These are phyloP conservation scores for Rasamsonia emersonii DNA, from an alignment of 2,329 filamentous ascomycete species.

Conservation along the genomic window DNA sequence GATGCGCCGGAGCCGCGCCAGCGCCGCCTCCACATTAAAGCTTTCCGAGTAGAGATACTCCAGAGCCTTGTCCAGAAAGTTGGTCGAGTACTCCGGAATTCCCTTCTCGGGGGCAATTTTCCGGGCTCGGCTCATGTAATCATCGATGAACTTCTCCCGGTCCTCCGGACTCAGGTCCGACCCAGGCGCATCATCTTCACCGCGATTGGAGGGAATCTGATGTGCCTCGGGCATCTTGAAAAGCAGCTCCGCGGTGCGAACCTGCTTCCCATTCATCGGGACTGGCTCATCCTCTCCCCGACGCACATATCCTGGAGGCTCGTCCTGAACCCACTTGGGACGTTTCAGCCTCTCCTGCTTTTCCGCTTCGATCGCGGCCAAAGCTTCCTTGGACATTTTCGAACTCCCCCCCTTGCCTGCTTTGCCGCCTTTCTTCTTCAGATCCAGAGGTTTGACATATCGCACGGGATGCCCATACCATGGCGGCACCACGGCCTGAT, in stretches of 20 bases:
- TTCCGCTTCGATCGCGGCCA: slow-evolving; percentile 72
- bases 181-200: slow-evolving; percentile 32
- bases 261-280: slow-evolving; percentile 57
- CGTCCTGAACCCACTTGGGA: slow-evolving; percentile 89
- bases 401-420: slow-evolving; percentile 61
- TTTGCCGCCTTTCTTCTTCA: slow-evolving; percentile 64
- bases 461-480: slow-evolving; percentile 87
- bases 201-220: slow-evolving; percentile 36
- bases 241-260: slow-evolving; percentile 63
- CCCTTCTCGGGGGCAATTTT: slow-evolving; percentile 57
- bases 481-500: slow-evolving; percentile 75
- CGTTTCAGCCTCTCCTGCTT: slow-evolving; percentile 69
- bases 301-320: slow-evolving; percentile 73
- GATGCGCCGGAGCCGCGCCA: slow-evolving; percentile 59
- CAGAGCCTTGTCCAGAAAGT: slow-evolving; percentile 77
- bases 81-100: slow-evolving; percentile 69
- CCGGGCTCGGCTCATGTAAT: slow-evolving; percentile 66
- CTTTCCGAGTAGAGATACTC: slow-evolving; percentile 62
- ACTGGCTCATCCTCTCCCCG: slow-evolving; percentile 69
- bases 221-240: slow-evolving; percentile 64
- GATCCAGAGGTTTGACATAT: slow-evolving; percentile 78
- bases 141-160: slow-evolving; percentile 56
- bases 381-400: slow-evolving; percentile 70
- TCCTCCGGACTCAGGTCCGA: slow-evolving; percentile 26
- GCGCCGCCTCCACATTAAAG: slow-evolving; percentile 62